phyloP scores from a whole-genome alignment of 1,284 basidiomycete species.

The Naganishia sp. region DNA sequence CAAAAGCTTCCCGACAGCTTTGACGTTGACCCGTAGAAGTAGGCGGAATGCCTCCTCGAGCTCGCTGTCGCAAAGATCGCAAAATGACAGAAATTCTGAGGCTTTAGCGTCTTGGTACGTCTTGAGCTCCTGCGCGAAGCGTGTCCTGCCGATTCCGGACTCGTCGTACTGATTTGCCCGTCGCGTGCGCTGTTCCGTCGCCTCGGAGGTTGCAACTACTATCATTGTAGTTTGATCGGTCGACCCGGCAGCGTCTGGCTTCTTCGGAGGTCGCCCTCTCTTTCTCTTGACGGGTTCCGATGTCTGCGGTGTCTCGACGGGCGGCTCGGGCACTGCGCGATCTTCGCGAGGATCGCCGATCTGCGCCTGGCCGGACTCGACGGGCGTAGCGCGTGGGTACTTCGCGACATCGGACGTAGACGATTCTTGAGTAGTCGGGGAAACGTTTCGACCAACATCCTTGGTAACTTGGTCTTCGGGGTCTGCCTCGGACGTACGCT shows the following conservation, averaged over 20 bases:
- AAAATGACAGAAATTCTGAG: background rate
- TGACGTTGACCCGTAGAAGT: background rate
- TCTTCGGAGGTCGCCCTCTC: conserved; percentile 3
- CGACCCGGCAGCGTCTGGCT: background rate
- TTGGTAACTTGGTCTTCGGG: background rate
- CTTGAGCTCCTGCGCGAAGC: conserved; percentile 3
- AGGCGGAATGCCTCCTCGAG: conserved; percentile 6
- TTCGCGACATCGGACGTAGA: no score
- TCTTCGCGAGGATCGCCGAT: no score
- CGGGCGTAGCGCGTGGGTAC: no score
- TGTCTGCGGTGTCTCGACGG: background rate
- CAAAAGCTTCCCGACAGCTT: background rate
- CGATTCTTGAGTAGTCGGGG: no score
- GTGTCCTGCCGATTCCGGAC: conserved; percentile 11
- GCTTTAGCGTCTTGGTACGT: background rate
- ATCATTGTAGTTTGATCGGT: background rate
- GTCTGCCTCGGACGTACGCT: background rate
- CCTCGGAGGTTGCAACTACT: background rate
- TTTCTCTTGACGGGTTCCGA: conserved; percentile 6
- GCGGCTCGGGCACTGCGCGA: no score
- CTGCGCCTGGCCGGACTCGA: no score
- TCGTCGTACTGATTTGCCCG: conserved; percentile 8
- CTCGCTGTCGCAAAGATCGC: background rate
- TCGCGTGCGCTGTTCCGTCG: background rate
- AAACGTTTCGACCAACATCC: no score